Evolutionary conservation across 768 basidiomycete species (phyloP).

Genomic region (Rhizopogon salebrosus): DNA sequence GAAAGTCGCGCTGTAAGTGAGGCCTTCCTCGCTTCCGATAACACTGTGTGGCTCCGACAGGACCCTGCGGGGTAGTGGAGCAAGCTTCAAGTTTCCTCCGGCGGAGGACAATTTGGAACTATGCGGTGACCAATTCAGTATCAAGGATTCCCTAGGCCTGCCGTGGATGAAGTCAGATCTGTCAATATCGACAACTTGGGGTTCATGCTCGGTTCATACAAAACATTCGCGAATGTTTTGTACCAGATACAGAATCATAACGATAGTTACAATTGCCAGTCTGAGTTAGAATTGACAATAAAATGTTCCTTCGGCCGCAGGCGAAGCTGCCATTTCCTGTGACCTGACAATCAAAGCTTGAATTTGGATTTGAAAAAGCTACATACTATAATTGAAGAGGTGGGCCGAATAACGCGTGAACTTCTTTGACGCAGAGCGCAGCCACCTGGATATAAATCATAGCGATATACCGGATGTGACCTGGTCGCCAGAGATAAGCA

Average conservation of each 20-base stretch:
- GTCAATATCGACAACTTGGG: neutral
- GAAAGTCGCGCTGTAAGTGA: conserved; percentile 47
- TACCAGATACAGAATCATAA: too few relatives aligned
- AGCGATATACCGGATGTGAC: neutral
- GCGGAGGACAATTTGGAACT: conserved; percentile 25
- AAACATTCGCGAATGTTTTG: too few relatives aligned
- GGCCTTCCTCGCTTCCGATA: conserved; percentile 14
- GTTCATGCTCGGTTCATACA: neutral
- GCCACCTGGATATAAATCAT: neutral
- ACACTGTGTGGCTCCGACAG: conserved; percentile 2
- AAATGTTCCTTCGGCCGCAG: neutral
- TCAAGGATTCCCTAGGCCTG: conserved; percentile 29
- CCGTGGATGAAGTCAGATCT: conserved; percentile 11
- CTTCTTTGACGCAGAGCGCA: too few relatives aligned
- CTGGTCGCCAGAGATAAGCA: neutral
- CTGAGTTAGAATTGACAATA: neutral
- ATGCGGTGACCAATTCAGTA: conserved; percentile 39
- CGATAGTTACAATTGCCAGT: neutral
- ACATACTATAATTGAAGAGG: neutral
- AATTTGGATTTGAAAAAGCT: neutral
- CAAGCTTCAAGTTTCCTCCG: conserved; percentile 18
- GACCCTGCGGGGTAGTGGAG: neutral
- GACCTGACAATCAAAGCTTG: neutral
- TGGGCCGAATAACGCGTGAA: neutral
- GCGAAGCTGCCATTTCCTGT: too few relatives aligned